Base-by-base conservation (phyloP, 164 flowering plant species). In the Tetracentron sinense region DNA sequence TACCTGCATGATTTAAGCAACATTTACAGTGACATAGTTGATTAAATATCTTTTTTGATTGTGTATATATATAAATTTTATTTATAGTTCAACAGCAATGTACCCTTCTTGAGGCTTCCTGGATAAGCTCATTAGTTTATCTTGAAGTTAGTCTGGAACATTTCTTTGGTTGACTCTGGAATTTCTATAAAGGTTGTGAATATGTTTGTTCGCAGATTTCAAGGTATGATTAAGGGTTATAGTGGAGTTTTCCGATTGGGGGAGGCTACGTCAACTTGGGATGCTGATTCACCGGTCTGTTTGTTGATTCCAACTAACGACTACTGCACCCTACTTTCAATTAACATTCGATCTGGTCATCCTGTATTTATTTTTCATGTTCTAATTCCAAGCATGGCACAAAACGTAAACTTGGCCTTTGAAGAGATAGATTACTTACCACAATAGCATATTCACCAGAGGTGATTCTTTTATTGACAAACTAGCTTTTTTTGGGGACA, bases 211-310 rank as follows among this genome's bases (percentile, higher is more conserved):
- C 75, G 76, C 89, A 94, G 98, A 61, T 94, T 75, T 74, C 97
- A 94, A 69, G 97, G 90, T 47, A 89, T 94, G 96, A 65, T 84
- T 19, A 94, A 94, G 78, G 88, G 96, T 64, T 91, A 91, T 63
- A 94, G 96, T 76, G 96, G 96, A 56, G 82, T 86, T 64, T 86
- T 94, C 67, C 89, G 99, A 28, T 67, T 91, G 69, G 99, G 99
- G 58, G 99, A 94, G 81, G 99, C 99, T 61, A 91, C 99, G 65
- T 91, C 97, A 58, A 91, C 99, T 31, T 89, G 88, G 93, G 99
- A 94, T 82, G 99, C 99, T 69, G 96, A 91, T 82, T 91, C 99
- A 67, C 96, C 97, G 71, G 99, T 92, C 48, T 68, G 94, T 83
- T 68, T 72, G n/a, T 69, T 48, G 59, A 51, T 65, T 60, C 60